phyloP scores from a whole-genome alignment of 768 basidiomycete genomes.

The Boletus vinaceobasis region DNA sequence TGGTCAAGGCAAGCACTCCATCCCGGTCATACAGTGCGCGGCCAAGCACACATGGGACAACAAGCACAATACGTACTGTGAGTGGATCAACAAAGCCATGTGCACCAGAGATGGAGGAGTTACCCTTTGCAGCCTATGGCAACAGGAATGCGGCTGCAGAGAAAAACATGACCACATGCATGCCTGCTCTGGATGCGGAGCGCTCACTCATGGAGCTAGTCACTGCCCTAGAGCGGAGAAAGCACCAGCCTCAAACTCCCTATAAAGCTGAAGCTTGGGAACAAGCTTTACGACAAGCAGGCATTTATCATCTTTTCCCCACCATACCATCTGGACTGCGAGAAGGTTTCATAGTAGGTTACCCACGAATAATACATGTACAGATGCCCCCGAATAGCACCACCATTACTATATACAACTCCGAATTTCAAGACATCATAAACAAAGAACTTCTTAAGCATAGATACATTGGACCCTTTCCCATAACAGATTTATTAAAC shows the following conservation, averaged over 20 bases:
- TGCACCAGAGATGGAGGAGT: fast-evolving
- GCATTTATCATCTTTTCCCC: not conserved
- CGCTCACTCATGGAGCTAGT: not conserved
- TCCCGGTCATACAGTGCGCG: not conserved
- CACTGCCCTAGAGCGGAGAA: not conserved
- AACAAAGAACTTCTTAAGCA: not conserved
- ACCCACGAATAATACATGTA: not conserved
- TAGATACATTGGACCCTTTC: not conserved
- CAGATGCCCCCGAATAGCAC: not conserved
- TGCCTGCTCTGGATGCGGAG: not conserved
- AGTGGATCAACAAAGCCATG: not conserved
- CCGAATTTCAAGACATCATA: not conserved
- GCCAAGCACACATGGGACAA: not conserved
- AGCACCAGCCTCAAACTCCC: not conserved
- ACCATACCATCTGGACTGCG: not conserved
- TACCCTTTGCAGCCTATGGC: not conserved
- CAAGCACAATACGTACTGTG: not conserved
- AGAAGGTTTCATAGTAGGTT: not conserved
- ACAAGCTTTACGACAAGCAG: fast-evolving
- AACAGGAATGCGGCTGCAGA: not conserved
- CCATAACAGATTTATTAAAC: fast-evolving
- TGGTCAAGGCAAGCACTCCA: not conserved
- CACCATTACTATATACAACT: not conserved
- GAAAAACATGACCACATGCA: too few relatives aligned
- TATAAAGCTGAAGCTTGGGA: not conserved